Evolutionary conservation across 1,139 yeast genomes (phyloP), one percentile per base, ranked within the genome.

Genomic region (Pichia sp.): DNA sequence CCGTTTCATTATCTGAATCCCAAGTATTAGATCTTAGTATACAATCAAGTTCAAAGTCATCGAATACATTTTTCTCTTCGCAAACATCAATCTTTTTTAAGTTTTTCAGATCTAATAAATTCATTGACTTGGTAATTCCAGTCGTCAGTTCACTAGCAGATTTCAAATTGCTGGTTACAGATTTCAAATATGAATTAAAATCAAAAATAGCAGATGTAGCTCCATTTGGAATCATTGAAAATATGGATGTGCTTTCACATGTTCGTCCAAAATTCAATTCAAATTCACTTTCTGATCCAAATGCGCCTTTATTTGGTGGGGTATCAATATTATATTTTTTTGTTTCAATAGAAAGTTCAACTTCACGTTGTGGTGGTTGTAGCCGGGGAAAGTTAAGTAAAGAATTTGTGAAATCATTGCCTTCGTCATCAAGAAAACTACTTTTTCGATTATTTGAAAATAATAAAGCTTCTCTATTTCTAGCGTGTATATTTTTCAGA

Each of bases 401-500:
- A 17, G 15, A 10, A 15, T 26, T 26, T 3, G 41, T 42, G n/a
- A 33, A 35, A 10, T 33, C 20, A 28, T 43, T 41, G 10, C 34
- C 32, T 9, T n/a, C 15, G 40, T 59, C 63, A 43, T 59, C 61
- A 31, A 58, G 37, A 3, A 53, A 26, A 40, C 45, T 51, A 7
- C 49, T 48, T 2, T 44, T 39, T 26, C 36, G 33, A 25, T 28
- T 14, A 14, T 14, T 23, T 28, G 18, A 11, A 23, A 42, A 34
- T 3, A 11, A 14, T 28, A 42, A 34, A 5, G 43, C 41, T 25
- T 35, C 33, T 9, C 45, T 30, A 17, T 34, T 42, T 20, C 40
- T 34, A 11, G 32, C 15, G 18, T 38, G 20, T 4, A 42, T 17
- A 17, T 7, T 24, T 3, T 23, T 23, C 14, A 28, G 26, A 18